Conservation (phyloP, 164 flowering plant species). For the Akebia trifoliata region DNA sequence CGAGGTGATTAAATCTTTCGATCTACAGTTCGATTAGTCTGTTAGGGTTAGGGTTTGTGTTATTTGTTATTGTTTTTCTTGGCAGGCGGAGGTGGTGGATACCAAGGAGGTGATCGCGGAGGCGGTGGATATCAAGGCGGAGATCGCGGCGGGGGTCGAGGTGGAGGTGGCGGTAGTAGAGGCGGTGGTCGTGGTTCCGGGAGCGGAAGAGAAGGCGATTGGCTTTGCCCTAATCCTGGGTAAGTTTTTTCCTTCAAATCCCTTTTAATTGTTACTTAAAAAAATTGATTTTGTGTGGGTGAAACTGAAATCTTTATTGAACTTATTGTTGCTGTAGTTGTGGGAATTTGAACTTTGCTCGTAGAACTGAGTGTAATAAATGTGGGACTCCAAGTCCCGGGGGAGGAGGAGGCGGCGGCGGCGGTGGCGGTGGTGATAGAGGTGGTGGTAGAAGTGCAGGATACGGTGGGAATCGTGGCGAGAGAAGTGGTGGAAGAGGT, state of each 20-base stretch:
- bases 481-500: conserved; percentile 30
- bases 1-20: conserved; percentile 30
- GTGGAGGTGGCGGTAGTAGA: conserved; percentile 11
- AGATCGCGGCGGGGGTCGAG: conserved; percentile 17
- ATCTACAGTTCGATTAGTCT: not conserved
- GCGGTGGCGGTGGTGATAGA: conserved; percentile 37
- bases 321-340: conserved; percentile 50
- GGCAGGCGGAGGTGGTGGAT: conserved; percentile 16
- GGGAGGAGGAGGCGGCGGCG: conserved; percentile 36
- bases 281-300: not conserved
- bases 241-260: conserved; percentile 9
- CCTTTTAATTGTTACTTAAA: not conserved
- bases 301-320: not conserved
- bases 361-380: conserved; percentile 87
- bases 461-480: conserved; percentile 7
- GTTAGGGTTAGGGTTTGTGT: conserved; percentile 1
- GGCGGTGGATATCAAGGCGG: conserved; percentile 19
- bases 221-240: conserved; percentile 86
- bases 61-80: not conserved
- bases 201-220: conserved; percentile 84
- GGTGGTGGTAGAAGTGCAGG: conserved; percentile 24
- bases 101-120: conserved; percentile 13
- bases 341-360: conserved; percentile 91
- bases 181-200: conserved; percentile 43
- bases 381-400: conserved; percentile 79